A percentile compares a stretch with the other conserved stretches of the same genome.
Conservation (phyloP, 1,284 basidiomycete genomes). For the Omphalotus olearius region DNA sequence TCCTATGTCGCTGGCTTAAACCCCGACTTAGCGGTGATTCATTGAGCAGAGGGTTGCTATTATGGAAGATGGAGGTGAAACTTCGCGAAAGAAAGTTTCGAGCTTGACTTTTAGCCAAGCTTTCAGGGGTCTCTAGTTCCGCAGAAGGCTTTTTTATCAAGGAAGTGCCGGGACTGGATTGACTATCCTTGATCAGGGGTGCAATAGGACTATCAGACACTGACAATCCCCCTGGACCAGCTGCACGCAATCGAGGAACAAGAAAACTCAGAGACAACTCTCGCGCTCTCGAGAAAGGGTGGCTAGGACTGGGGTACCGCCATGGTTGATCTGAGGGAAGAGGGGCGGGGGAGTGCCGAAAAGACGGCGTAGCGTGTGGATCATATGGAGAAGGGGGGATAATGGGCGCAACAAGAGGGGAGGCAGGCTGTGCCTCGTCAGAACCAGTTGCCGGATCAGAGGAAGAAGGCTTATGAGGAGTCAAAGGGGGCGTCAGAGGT, state of each 20-base stretch:
- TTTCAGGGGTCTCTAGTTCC: conserved; percentile 32
- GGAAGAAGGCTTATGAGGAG: conserved; percentile 28
- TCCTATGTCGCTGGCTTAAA: conserved; percentile 22
- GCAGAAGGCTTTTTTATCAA: conserved; percentile 9
- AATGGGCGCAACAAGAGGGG: conserved; percentile 25
- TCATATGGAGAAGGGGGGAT: conserved; percentile 68
- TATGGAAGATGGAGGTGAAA: conserved; percentile 19
- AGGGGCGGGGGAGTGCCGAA: conserved; percentile 67
- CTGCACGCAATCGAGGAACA: conserved; percentile 20
- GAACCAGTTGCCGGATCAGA: conserved; percentile 26
- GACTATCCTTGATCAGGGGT: conserved; percentile 2
- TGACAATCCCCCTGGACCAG: conserved; percentile 4
- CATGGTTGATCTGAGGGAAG: conserved; percentile 71
- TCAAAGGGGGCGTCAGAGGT: conserved; percentile 33
- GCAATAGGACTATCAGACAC: conserved; percentile 6
- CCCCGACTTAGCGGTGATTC: conserved; percentile 29
- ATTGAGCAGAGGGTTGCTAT: conserved; percentile 18
- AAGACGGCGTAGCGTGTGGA: conserved; percentile 64
- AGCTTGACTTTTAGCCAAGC: conserved; percentile 31
- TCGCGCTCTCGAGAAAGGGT: conserved; percentile 56
- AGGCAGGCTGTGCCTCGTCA: conserved; percentile 18
- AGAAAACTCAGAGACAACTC: conserved; percentile 65
- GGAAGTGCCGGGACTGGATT: conserved; percentile 6
- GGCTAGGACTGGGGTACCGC: conserved; percentile 69
- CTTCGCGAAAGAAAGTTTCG: conserved; percentile 26